These are phyloP conservation scores for Ceratobasidium sp. DNA, from an alignment of 1,284 basidiomycete species.

Conservation along the genomic window DNA sequence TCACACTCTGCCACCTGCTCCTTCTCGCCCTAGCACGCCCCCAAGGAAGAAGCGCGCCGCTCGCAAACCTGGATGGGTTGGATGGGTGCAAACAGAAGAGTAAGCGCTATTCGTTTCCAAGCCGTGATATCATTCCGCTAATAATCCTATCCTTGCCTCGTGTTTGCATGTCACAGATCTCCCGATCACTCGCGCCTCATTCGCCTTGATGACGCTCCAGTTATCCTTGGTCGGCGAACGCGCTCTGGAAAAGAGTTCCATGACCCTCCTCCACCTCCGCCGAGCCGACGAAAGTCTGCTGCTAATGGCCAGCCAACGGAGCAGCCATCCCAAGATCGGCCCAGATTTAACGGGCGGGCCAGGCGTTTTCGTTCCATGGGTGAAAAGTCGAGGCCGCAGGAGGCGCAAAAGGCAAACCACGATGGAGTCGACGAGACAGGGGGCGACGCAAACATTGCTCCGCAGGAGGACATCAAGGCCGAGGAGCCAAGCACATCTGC, in stretches of 20 bases:
- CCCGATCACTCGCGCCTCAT: conserved; percentile 33
- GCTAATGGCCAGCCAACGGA: not conserved
- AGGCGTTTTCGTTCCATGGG: not conserved
- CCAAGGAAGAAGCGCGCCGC: conserved; percentile 3
- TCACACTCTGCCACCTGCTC: not conserved
- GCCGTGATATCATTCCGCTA: not conserved
- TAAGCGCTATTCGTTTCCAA: not conserved
- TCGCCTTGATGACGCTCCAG: conserved; percentile 25
- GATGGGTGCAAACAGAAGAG: conserved; percentile 34
- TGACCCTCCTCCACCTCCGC: conserved; percentile 20
- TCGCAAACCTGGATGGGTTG: conserved; percentile 21
- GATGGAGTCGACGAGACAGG: not conserved
- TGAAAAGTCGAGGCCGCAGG: conserved; percentile 22
- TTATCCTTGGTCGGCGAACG: conserved; percentile 27
- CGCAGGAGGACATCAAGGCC: not conserved
- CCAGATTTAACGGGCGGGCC: not conserved
- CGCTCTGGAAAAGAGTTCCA: conserved; percentile 25
- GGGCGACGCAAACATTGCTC: not conserved
- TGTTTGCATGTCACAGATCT: not conserved
- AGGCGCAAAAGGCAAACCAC: not conserved
- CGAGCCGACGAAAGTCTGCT: not conserved
- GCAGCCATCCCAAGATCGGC: not conserved
- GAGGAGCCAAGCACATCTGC: not conserved
- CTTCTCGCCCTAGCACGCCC: conserved; percentile 11
- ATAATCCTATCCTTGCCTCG: not conserved